Evolutionary conservation across 176 grass and related monocot genomes (phyloP), one percentile per base, ranked within the genome.

Genomic region (Cenchrus fungigraminus): DNA sequence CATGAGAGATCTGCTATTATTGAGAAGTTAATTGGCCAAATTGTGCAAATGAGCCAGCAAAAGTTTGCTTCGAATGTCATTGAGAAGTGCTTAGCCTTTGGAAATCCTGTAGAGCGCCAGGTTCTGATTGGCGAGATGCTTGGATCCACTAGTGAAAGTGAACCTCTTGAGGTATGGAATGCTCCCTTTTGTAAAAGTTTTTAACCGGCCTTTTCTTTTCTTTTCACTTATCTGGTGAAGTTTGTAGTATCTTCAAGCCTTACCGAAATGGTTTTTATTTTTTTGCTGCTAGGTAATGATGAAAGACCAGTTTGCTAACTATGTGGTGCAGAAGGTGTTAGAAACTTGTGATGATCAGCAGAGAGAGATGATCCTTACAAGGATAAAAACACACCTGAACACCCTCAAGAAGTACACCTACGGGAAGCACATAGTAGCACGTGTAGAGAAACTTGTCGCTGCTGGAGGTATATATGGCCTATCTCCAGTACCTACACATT

Each of bases 231-330:
- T 2, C 20, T 44, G 6, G 19, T 11, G 17, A 19, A 9, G 1
- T 45, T 67, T 31, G 43, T 13, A 6, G 4, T 46, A 72, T 79
- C 62, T 40, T 80, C 29, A 61, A 9, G 14, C 34, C 60, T 64
- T 40, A 68, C 32, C 59, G n/a, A 25, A 53, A 68, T 22, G 29
- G 52, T 12, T n/a, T 92, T 20, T 4, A 5, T 45, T 81, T 45
- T 81, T 49, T 70, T 32, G 15, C 58, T 87, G 75, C 34, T 68
- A 94, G 94, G 91, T 90, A 19, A 97, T 97, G 94, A 97, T 92
- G 94, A 97, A 97, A 87, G 94, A 97, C 44, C 94, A 97, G 89
- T 97, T 86, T 76, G 94, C 91, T 13, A 97, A 94, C 83, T 97
- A 97, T 78, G 94, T 94, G 88, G 94, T 97, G 32, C 94, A 97